Base-by-base conservation (phyloP, 2,329 filamentous ascomycete genomes). In the Clonostachys rosea region DNA sequence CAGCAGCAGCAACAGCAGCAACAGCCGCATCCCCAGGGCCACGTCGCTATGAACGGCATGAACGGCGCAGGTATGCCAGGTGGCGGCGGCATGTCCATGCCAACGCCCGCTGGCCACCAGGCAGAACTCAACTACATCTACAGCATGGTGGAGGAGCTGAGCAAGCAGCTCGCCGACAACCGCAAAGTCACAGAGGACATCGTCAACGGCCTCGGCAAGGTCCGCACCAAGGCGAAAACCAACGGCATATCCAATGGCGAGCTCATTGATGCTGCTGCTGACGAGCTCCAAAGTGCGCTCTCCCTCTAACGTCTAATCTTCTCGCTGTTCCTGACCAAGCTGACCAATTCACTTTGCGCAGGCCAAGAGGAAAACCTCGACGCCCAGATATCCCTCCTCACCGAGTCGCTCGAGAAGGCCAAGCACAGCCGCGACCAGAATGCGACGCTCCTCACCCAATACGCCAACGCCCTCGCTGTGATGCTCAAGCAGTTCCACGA, bases 71-170 rank as follows among this genome's bases (percentile, higher is more conserved):
- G 73, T 56, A 68, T 74, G 66, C 64, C 69, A 30, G 66, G 65
- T 34, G 71, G 68, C 30, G 67, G 66, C 37, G 72, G 70, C 50
- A 73, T 75, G 48, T 70, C 73, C 43, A 71, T 75, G 41, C 81
- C 82, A 13, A 83, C 79, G 14, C 82, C 82, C n/a, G 83, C 82
- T 16, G 82, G 81, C 43, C 82, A 86, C 60, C 81, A 86, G 62
- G 77, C 81, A 45, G 83, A 86, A 63, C 74, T 86, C 50, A 84
- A 83, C 59, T 81, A 83, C 64, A 83, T 86, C 58, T 84, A 85
- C 59, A 71, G 73, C 53, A 81, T 86, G 77, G 82, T 86, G 11
- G 83, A 86, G 57, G 80, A 84, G 59, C 70, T 86, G 43, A 83
- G 81, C 56, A 75, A 78, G 34, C 79, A 84, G 58, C 70, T 86